These are phyloP conservation scores for Fusarium bactridioides DNA, from an alignment of 2,329 filamentous ascomycete species.

Conservation along the genomic window DNA sequence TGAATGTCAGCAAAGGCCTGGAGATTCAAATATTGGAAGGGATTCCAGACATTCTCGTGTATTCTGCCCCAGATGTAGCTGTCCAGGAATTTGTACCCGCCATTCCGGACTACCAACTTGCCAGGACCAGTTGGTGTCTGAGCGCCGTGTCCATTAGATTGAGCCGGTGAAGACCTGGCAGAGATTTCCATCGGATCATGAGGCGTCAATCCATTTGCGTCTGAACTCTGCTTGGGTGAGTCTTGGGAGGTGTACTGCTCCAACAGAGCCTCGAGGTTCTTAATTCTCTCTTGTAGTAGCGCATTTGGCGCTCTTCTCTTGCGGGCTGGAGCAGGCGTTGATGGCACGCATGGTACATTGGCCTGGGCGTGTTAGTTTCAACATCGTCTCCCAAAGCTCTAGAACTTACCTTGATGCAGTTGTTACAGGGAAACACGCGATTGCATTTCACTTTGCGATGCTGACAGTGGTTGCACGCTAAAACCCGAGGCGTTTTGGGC, in stretches of 20 bases:
- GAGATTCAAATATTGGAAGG: accelerated
- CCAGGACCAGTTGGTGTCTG: not conserved
- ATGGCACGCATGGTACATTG: not conserved
- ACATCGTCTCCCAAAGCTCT: accelerated
- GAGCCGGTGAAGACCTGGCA: not conserved
- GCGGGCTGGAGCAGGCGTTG: conserved; percentile 6
- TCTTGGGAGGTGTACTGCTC: conserved; percentile 5
- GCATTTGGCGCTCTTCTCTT: conserved; percentile 18
- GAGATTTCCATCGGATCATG: not conserved
- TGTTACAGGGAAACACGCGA: conserved; percentile 7
- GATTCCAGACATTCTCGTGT: not conserved
- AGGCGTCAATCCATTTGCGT: not conserved
- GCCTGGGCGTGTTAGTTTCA: not conserved
- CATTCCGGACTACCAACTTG: conserved; percentile 5
- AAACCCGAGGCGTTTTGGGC: not conserved
- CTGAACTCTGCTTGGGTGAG: not conserved
- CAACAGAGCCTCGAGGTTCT: conserved; percentile 3
- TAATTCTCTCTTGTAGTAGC: not conserved
- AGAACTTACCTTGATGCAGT: not conserved
- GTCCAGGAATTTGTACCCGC: conserved; percentile 9
- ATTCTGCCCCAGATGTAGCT: conserved; percentile 2
- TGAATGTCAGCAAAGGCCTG: accelerated
- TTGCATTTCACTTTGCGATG: conserved; percentile 22
- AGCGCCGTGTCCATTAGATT: not conserved
- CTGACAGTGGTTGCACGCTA: conserved; percentile 17